Conservation (phyloP, 768 basidiomycete species). For the Trametes villosa region DNA sequence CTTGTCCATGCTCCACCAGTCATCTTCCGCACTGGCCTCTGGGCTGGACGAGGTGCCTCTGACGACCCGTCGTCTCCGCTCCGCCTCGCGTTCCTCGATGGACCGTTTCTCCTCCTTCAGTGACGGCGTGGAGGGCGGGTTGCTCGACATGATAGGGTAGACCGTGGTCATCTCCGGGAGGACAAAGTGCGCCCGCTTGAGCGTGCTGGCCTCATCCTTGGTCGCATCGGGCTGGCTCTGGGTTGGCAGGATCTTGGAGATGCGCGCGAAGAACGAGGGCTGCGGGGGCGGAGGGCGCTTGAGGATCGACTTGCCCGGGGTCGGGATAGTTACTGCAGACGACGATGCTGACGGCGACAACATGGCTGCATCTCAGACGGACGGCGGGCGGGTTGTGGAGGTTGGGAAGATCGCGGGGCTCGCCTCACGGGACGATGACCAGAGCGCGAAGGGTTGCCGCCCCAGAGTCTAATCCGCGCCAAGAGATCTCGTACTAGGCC, state of each 20-base stretch:
- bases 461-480: background rate
- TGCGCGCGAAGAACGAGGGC: constrained; percentile 70
- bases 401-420: constrained; percentile 10
- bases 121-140: constrained; percentile 80
- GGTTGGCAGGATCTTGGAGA: constrained; percentile 74
- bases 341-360: constrained; percentile 70
- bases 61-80: constrained; percentile 68
- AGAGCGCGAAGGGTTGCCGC: background rate
- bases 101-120: constrained; percentile 81
- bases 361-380: constrained; percentile 30
- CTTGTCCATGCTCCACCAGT: constrained; percentile 87
- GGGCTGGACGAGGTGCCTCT: constrained; percentile 45
- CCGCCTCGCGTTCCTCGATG: constrained; percentile 77
- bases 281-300: constrained; percentile 75
- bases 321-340: constrained; percentile 79
- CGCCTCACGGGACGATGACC: background rate
- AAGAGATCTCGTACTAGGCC: background rate
- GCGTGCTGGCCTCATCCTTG: constrained; percentile 57
- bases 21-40: constrained; percentile 40
- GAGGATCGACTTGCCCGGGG: constrained; percentile 80
- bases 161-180: constrained; percentile 83
- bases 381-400: constrained; percentile 1
- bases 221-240: constrained; percentile 38
- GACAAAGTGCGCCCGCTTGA: constrained; percentile 92
- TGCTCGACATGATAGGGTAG: constrained; percentile 86